Conservation (phyloP, 2,329 filamentous ascomycete species). For the Aspergillus tubingensis region DNA sequence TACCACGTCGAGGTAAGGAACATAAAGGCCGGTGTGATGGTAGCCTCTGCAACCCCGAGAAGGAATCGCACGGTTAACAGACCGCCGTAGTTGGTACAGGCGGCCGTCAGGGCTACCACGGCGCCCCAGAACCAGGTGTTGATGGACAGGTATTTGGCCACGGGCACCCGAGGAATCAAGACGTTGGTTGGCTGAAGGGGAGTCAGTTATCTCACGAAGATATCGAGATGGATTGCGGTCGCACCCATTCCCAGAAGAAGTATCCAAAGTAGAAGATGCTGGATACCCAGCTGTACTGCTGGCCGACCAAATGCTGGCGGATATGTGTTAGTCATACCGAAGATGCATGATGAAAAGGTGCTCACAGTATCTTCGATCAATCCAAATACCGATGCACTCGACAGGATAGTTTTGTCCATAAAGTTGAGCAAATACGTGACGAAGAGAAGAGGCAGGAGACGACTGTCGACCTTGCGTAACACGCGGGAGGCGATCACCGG, state of each 20-base stretch:
- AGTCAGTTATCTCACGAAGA: too few species aligned
- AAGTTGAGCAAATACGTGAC: constrained; percentile 62
- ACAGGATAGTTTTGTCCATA: constrained; percentile 62
- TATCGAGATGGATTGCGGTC: not conserved
- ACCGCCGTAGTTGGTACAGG: constrained; percentile 52
- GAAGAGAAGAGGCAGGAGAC: constrained; percentile 59
- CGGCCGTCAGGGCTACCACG: constrained; percentile 51
- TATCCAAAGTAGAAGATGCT: constrained; percentile 58
- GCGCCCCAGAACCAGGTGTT: constrained; percentile 53
- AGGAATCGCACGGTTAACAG: constrained; percentile 56
- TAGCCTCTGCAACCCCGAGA: constrained; percentile 58
- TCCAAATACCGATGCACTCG: constrained; percentile 59
- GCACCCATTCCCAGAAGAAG: constrained; percentile 43
- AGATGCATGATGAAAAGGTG: not conserved
- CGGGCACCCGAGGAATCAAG: constrained; percentile 51
- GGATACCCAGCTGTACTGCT: constrained; percentile 55
- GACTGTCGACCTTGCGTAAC: constrained; percentile 58
- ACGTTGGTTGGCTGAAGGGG: constrained; percentile 32
- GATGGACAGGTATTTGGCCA: constrained; percentile 51
- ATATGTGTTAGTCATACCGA: not conserved
- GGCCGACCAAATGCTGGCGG: constrained; percentile 46
- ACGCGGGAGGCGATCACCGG: constrained; percentile 24
- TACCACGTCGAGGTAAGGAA: constrained; percentile 60
- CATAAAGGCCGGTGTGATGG: constrained; percentile 58
- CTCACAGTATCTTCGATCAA: constrained; percentile 49